A percentile compares a stretch with the other conserved stretches of the same genome.
phyloP scores from a whole-genome alignment of 2,329 filamentous ascomycete genomes.

The Knufia petricola region DNA sequence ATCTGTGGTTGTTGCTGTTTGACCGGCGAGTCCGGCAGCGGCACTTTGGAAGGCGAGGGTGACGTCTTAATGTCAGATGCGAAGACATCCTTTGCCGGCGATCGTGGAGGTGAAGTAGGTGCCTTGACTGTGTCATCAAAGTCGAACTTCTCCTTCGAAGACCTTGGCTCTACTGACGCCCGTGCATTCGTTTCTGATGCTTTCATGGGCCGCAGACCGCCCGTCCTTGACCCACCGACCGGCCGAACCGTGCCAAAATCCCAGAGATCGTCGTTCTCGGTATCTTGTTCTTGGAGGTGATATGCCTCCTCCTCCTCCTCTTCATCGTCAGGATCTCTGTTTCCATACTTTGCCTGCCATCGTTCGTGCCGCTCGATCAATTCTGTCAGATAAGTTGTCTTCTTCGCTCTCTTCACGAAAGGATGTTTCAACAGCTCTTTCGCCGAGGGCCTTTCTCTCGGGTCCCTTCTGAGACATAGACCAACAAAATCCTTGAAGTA shows the following conservation, averaged over 20 bases:
- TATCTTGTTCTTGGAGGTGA: slow-evolving; percentile 35
- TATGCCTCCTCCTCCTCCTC: slow-evolving; percentile 44
- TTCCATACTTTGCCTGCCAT: slow-evolving; percentile 74
- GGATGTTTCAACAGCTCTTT: slow-evolving; percentile 80
- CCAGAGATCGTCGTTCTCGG: slow-evolving; percentile 80
- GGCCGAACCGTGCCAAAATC: slow-evolving; percentile 94
- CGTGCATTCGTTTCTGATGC: slow-evolving; percentile 72
- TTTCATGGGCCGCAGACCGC: slow-evolving; percentile 63
- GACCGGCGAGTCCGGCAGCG: slow-evolving; percentile 53
- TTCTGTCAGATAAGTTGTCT: slow-evolving; percentile 92
- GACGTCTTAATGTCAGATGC: slow-evolving; percentile 23
- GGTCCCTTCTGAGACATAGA: slow-evolving; percentile 77
- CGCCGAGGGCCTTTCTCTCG: slow-evolving; percentile 76
- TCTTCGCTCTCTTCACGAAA: slow-evolving; percentile 85
- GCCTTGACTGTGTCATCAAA: slow-evolving; percentile 27
- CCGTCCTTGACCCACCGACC: slow-evolving; percentile 54
- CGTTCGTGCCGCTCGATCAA: slow-evolving; percentile 83
- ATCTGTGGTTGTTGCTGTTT: slow-evolving; percentile 42
- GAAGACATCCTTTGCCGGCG: slow-evolving; percentile 46
- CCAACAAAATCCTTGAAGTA: slow-evolving; percentile 78
- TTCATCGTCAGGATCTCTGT: slow-evolving; percentile 56
- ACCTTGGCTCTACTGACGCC: slow-evolving; percentile 42
- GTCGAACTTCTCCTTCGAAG: slow-evolving; percentile 31
- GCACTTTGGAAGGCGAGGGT: slow-evolving; percentile 49
- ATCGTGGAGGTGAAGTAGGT: slow-evolving; percentile 48